Conservation (phyloP, 495 filamentous ascomycete genomes). For the Staphylotrichum longicolle region DNA sequence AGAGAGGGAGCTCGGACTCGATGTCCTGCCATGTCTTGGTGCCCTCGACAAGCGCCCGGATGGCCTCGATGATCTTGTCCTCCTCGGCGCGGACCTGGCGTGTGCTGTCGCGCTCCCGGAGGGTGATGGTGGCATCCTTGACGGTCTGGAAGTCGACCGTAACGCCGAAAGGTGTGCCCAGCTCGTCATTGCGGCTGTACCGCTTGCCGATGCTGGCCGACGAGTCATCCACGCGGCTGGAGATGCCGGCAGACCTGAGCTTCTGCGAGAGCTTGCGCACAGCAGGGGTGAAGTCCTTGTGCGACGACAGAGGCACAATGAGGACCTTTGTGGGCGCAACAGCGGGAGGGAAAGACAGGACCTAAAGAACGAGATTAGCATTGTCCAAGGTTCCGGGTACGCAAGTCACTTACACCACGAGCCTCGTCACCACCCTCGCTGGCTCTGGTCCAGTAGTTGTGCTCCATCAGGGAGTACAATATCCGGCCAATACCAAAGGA, state of each 20-base stretch:
- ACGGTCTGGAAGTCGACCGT: conserved; percentile 75
- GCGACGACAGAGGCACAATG: conserved; percentile 66
- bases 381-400: conserved; percentile 1
- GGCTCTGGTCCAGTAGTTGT: conserved; percentile 70
- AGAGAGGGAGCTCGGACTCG: conserved; percentile 57
- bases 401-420: conserved; percentile 55
- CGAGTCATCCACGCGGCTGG: conserved; percentile 64
- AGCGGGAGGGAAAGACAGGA: conserved; percentile 71
- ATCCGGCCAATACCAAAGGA: conserved; percentile 84
- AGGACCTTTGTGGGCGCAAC: conserved; percentile 76
- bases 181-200: conserved; percentile 69
- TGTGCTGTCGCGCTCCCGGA: conserved; percentile 69
- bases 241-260: conserved; percentile 59
- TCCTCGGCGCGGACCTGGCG: conserved; percentile 66
- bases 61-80: conserved; percentile 61
- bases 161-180: conserved; percentile 68
- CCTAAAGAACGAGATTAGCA: conserved; percentile 40
- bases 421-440: conserved; percentile 65
- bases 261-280: conserved; percentile 56
- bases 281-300: conserved; percentile 59
- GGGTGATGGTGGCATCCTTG: conserved; percentile 67
- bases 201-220: conserved; percentile 72
- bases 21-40: conserved; percentile 61
- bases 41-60: conserved; percentile 56
- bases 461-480: conserved; percentile 74